These are phyloP conservation scores for Narthecium ossifragum DNA, from an alignment of 106 monocot species.

Conservation along the genomic window DNA sequence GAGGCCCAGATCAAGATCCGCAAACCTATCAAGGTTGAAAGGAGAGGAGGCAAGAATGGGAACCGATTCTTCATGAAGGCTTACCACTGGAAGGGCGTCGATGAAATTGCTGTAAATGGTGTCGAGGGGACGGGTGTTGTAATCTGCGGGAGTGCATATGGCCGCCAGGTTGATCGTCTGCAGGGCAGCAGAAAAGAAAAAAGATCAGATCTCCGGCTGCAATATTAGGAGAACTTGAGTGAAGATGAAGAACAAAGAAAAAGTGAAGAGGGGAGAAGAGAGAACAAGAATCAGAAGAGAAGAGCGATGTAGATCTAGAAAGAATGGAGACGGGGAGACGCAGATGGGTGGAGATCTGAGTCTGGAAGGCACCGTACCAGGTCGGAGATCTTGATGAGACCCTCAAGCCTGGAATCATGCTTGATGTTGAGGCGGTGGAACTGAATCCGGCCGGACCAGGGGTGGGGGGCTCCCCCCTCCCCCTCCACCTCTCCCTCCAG, in stretches of 20 bases:
- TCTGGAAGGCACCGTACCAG: no score
- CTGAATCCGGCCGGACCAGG: conserved; percentile 46
- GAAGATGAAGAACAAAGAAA: neutral
- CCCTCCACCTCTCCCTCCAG: conserved; percentile 16
- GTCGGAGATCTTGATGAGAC: conserved; percentile 69
- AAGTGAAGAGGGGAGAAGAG: neutral
- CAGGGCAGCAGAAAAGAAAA: neutral
- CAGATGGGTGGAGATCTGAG: no score
- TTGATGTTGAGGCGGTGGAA: conserved; percentile 85
- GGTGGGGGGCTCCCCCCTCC: conserved; percentile 10
- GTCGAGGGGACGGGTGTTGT: conserved; percentile 70
- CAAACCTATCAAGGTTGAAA: no score
- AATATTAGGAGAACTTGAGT: neutral
- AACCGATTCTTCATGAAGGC: no score
- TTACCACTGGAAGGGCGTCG: conserved; percentile 69
- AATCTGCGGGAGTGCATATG: conserved; percentile 74
- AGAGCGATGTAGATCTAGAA: no score
- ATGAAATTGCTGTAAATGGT: conserved; percentile 82
- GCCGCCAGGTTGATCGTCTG: conserved; percentile 72
- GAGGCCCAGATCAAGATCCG: no score
- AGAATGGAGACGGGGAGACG: no score
- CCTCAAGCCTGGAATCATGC: conserved; percentile 66
- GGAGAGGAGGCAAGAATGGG: no score
- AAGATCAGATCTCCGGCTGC: neutral
- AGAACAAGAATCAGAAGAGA: no score